Percentiles rank a stretch among this genome's conserved stretches.
Evolutionary conservation across 108 stramenopile genomes (phyloP).

Genomic region (Mediolabrus comicus): DNA sequence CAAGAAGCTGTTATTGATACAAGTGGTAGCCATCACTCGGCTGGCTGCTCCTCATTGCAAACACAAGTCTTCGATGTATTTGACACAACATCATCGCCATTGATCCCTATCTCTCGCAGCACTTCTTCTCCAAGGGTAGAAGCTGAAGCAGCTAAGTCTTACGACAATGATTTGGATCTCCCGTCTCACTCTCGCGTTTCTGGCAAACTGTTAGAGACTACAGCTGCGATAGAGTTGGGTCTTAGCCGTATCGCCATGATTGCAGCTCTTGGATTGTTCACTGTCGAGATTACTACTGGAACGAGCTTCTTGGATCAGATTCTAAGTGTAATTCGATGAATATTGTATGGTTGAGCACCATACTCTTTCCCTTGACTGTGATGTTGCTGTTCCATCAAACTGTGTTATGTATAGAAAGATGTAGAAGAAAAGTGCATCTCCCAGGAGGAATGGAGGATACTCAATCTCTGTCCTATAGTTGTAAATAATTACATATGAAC

Average conservation of each 20-base stretch:
- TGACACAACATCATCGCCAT: no score
- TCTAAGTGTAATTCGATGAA: not conserved
- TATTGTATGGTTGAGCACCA: not conserved
- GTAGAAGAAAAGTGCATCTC: no score
- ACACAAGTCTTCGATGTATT: no score
- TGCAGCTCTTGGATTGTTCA: not conserved
- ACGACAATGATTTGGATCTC: not conserved
- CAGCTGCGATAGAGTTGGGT: not conserved
- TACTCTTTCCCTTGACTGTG: not conserved
- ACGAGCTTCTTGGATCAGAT: not conserved
- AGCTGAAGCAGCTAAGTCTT: not conserved
- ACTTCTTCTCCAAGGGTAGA: not conserved
- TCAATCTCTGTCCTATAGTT: no score
- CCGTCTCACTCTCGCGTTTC: not conserved
- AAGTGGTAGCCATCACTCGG: not conserved
- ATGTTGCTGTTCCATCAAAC: no score
- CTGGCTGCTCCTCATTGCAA: not conserved
- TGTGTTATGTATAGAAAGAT: no score
- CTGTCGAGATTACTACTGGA: not conserved
- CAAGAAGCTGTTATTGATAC: not conserved
- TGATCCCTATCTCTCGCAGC: not conserved
- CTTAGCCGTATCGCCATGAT: not conserved
- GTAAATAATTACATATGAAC: no score
- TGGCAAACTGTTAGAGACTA: not conserved
- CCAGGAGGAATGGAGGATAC: no score